Evolutionary conservation across 257 asterid genomes (phyloP).

Genomic region (Nicotiana tomentosiformis): DNA sequence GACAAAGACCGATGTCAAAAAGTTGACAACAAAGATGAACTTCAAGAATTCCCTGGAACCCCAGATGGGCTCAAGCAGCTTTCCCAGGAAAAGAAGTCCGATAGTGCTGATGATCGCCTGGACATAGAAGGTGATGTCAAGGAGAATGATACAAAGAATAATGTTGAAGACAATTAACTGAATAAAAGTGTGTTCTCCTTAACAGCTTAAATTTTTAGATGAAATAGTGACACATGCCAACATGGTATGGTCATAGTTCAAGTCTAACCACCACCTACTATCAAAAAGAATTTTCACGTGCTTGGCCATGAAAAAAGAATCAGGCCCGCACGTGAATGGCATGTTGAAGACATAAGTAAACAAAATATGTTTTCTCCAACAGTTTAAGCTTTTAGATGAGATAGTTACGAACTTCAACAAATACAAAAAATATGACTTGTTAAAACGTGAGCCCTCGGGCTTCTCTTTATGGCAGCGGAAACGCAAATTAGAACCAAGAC

Average conservation of each 20-base stretch:
- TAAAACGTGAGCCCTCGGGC: not conserved
- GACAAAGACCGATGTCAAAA: slow-evolving; percentile 64
- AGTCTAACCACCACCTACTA: not conserved
- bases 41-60: slow-evolving; percentile 84
- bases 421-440: not conserved
- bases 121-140: slow-evolving; percentile 12
- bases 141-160: slow-evolving; percentile 1
- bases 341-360: not conserved
- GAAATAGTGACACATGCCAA: not conserved
- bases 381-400: not conserved
- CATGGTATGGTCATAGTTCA: not conserved
- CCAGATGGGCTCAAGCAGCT: slow-evolving; percentile 92
- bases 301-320: not conserved
- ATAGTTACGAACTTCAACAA: not conserved
- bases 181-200: not conserved
- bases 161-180: not conserved
- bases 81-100: slow-evolving; percentile 82
- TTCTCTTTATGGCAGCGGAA: not conserved
- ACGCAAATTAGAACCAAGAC: not conserved
- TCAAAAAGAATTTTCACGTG: not conserved
- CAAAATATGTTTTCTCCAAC: not conserved
- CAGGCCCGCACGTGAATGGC: not conserved
- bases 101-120: slow-evolving; percentile 67
- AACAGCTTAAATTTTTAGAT: not conserved
- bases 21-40: slow-evolving; percentile 80